Evolutionary conservation across 2,329 filamentous ascomycete species (phyloP).

Genomic region (Penicillium sp.): DNA sequence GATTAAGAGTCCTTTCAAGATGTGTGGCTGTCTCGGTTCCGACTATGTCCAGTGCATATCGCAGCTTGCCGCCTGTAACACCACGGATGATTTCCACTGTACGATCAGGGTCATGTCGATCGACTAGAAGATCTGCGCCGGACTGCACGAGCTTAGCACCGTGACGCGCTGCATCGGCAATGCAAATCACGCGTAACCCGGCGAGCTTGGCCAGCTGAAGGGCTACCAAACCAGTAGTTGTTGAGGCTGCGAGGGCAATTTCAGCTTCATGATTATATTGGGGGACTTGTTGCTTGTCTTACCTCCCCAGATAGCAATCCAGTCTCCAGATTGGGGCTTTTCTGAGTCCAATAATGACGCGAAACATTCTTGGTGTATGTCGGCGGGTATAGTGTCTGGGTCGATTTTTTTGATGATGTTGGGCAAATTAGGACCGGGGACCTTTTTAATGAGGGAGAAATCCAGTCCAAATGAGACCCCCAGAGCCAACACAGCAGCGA

Average conservation of each 20-base stretch:
- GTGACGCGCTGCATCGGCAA: conserved; percentile 67
- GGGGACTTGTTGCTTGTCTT: conserved; percentile 17
- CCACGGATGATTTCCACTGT: conserved; percentile 64
- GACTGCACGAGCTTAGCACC: conserved; percentile 57
- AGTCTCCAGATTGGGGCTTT: conserved; percentile 61
- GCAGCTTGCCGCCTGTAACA: conserved; percentile 57
- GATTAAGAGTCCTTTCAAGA: conserved; percentile 55
- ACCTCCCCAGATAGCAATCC: conserved; percentile 73
- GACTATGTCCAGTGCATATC: conserved; percentile 68
- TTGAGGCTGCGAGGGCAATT: conserved; percentile 51
- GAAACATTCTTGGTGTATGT: conserved; percentile 65
- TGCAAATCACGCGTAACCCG: conserved; percentile 63
- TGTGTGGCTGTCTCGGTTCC: conserved; percentile 63
- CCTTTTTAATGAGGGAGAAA: conserved; percentile 49
- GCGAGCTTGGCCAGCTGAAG: conserved; percentile 67
- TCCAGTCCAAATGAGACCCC: conserved; percentile 69
- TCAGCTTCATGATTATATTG: conserved; percentile 5
- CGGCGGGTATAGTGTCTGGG: conserved; percentile 53
- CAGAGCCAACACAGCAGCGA: conserved; percentile 65
- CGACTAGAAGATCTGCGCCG: conserved; percentile 65
- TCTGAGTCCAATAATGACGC: conserved; percentile 53
- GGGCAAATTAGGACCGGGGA: conserved; percentile 59
- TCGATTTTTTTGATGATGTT: conserved; percentile 51
- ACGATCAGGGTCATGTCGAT: conserved; percentile 64
- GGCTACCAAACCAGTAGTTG: conserved; percentile 65